A percentile compares a stretch with the other conserved stretches of the same genome.
phyloP scores from a whole-genome alignment of 208 protist genomes.

The Crithidia brevicula region DNA sequence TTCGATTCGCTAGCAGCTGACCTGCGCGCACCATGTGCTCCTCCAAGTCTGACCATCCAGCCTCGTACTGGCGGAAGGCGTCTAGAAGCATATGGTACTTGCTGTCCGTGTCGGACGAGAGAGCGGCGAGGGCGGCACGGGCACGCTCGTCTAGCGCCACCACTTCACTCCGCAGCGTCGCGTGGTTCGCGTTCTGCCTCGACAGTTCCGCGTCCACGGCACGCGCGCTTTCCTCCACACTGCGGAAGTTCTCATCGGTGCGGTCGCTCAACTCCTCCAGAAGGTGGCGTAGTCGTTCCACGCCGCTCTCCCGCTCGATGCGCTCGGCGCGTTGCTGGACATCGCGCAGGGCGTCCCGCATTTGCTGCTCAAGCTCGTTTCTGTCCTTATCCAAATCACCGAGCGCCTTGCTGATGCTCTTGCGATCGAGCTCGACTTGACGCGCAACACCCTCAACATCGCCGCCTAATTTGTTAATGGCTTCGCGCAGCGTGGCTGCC shows the following conservation, averaged over 20 bases:
- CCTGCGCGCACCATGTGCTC: constrained; percentile 81
- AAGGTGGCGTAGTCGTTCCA: constrained; percentile 60
- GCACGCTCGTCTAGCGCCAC: constrained; percentile 46
- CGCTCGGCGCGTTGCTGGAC: constrained; percentile 47
- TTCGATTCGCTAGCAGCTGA: constrained; percentile 56
- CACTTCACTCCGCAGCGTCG: constrained; percentile 43
- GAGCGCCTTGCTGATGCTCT: constrained; percentile 45
- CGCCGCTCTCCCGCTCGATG: constrained; percentile 44
- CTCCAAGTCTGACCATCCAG: constrained; percentile 65
- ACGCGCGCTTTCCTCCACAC: constrained; percentile 76
- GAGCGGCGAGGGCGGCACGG: constrained; percentile 34
- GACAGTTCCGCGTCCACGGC: constrained; percentile 76
- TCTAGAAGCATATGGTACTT: constrained; percentile 69
- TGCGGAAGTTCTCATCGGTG: constrained; percentile 86
- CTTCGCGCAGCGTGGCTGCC: constrained; percentile 36
- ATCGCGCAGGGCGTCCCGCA: constrained; percentile 52
- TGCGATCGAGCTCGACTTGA: constrained; percentile 43
- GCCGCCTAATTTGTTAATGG: constrained; percentile 25
- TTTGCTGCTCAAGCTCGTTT: constrained; percentile 39
- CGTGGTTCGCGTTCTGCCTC: constrained; percentile 48
- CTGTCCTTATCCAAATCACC: constrained; percentile 53
- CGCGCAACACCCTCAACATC: constrained; percentile 43
- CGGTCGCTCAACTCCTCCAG: constrained; percentile 81
- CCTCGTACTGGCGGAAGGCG: constrained; percentile 71
- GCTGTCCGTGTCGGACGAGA: constrained; percentile 62